Evolutionary conservation across 306 rosid species (phyloP).

Genomic region (Argentina anserina): DNA sequence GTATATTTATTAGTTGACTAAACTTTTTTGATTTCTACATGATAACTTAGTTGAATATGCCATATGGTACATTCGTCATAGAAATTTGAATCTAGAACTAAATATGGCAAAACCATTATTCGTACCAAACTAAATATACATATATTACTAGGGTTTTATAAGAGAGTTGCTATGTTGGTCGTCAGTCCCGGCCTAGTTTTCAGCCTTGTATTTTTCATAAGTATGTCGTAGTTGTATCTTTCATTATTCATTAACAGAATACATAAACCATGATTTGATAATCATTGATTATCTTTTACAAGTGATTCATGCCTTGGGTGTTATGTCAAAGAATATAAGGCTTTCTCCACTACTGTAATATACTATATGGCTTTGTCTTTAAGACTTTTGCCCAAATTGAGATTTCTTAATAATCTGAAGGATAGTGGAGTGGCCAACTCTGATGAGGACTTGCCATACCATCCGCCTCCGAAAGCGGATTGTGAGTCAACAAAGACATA

Average conservation of each 20-base stretch:
- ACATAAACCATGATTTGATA: neutral
- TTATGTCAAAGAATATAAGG: neutral
- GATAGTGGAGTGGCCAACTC: neutral
- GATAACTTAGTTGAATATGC: neutral
- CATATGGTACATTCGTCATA: neutral
- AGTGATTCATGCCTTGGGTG: neutral
- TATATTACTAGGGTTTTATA: too few species aligned
- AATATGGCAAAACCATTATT: neutral
- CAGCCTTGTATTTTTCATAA: neutral
- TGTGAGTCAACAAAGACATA: neutral
- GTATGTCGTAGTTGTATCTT: neutral
- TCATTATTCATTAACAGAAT: too few species aligned
- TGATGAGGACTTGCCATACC: neutral
- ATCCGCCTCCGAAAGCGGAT: conserved; percentile 17
- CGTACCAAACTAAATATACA: neutral
- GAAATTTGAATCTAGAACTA: neutral
- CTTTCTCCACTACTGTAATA: neutral
- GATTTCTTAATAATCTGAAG: neutral
- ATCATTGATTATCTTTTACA: neutral
- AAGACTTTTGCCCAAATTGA: neutral
- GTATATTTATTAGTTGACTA: neutral
- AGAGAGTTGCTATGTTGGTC: neutral
- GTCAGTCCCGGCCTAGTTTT: neutral
- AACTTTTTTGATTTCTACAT: neutral
- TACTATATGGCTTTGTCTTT: neutral